Evolutionary conservation across 352 stramenopile species (phyloP), one percentile per base, ranked within the genome.

Genomic region (Globisporangium barbulae): DNA sequence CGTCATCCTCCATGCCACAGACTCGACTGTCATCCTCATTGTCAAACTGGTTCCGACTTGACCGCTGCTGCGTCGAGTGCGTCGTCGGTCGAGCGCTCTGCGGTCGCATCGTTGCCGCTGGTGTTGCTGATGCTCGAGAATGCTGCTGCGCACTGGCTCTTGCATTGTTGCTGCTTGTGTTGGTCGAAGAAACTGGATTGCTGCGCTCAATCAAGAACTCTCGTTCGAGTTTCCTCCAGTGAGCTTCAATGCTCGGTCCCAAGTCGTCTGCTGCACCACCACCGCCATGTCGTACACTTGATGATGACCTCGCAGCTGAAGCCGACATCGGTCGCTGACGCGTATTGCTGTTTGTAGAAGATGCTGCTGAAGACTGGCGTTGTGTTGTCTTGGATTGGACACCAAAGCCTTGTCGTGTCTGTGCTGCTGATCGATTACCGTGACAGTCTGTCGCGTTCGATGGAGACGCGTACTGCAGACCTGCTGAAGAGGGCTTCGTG

Each of bases 141-240:
- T 41, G 19, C 21, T 54, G 13, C 19, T 55, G 48, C 4, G 19
- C 28, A 39, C 5, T 54, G 0, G 30, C 12, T 48, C 0, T 19
- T 44, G n/a, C 17, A 25, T 17, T 53, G 55, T 5, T 15, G 2
- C 28, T 39, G 3, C 35, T 33, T n/a, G 5, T 53, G 30, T 42
- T 39, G 33, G 10, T 44, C 41, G 19, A 15, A 22, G 21, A 1
- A 53, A 28, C 19, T 19, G 39, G 44, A 48, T 35, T 6, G 21
- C 50, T 5, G 22, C 72, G 62, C 7, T 72, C 64, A 0, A 84
- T 61, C 22, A 53, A 47, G 22, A 78, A 67, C 42, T 83, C 58
- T 50, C 53, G 55, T 55, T 85, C 76, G 21, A 85, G 44, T 25
- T 71, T 76, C 9, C 63, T 72, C 76, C 76, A 81, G 45, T 85